A percentile compares a stretch with the other conserved stretches of the same genome.
Evolutionary conservation across 352 stramenopile species (phyloP).

Genomic region (Pythium folliculosum): DNA sequence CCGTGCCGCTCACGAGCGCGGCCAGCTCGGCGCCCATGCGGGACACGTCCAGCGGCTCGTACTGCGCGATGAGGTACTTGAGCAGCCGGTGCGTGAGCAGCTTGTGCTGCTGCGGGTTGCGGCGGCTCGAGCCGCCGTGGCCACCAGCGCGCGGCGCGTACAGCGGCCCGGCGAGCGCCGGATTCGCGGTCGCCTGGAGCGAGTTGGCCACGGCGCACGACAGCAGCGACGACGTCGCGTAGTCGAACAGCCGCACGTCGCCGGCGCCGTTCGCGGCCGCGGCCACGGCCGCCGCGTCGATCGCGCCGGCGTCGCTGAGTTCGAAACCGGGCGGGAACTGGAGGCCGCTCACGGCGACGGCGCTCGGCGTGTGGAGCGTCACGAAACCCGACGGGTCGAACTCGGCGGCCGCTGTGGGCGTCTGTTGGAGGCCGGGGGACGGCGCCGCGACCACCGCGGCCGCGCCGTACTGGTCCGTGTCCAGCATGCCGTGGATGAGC

Average conservation of each 20-base stretch:
- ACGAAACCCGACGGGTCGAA: constrained; percentile 75
- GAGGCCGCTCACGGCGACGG: constrained; percentile 30
- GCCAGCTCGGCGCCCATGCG: constrained; percentile 66
- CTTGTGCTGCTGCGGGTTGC: constrained; percentile 45
- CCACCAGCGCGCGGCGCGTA: constrained; percentile 8
- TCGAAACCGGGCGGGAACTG: constrained; percentile 65
- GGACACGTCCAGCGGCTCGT: constrained; percentile 69
- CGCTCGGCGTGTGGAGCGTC: constrained; percentile 36
- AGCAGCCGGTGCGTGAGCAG: constrained; percentile 68
- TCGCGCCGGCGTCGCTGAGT: constrained; percentile 37
- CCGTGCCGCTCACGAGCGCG: constrained; percentile 55
- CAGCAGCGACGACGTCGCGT: constrained; percentile 35
- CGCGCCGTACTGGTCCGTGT: constrained; percentile 27
- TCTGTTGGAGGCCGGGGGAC: neutral
- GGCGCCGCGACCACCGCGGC: neutral
- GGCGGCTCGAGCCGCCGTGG: constrained; percentile 9
- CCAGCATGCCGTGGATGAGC: constrained; percentile 38
- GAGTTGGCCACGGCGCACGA: constrained; percentile 33
- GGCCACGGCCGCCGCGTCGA: constrained; percentile 43
- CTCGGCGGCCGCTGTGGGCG: constrained; percentile 29
- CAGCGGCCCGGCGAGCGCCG: neutral
- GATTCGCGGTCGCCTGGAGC: constrained; percentile 9
- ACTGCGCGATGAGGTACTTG: constrained; percentile 78
- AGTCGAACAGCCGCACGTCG: constrained; percentile 63
- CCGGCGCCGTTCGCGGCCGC: constrained; percentile 23